A percentile compares a stretch with the other conserved stretches of the same genome.
phyloP scores from a whole-genome alignment of 2,329 filamentous ascomycete species.

The Ophiostoma fasciatum region DNA sequence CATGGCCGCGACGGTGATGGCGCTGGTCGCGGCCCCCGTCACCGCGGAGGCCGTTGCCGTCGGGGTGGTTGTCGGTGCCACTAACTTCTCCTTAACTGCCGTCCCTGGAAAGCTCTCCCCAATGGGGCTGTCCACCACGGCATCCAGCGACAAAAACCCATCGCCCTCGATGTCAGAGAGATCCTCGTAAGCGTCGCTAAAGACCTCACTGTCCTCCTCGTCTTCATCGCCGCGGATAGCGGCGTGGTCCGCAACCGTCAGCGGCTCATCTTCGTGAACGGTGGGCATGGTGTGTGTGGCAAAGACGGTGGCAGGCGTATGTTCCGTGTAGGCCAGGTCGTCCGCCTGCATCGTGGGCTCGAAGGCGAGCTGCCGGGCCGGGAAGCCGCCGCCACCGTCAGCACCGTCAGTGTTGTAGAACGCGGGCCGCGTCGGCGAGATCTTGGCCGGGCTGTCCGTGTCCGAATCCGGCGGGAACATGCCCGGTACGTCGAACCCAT shows the following conservation, averaged over 20 bases:
- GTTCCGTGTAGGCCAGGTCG: slow-evolving; percentile 8
- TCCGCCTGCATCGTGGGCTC: slow-evolving; percentile 13
- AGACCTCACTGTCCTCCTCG: slow-evolving; percentile 33
- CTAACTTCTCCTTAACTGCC: too few relatives aligned
- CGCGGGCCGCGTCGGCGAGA: neutral
- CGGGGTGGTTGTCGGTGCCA: too few relatives aligned
- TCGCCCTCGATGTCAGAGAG: slow-evolving; percentile 47
- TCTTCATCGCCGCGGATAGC: too few relatives aligned
- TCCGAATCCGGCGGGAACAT: slow-evolving; percentile 35
- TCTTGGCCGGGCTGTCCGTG: slow-evolving; percentile 12
- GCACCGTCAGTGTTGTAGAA: too few relatives aligned
- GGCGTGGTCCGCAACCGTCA: too few relatives aligned
- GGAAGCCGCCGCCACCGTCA: neutral
- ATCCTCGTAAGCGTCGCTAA: slow-evolving; percentile 67
- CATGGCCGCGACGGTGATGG: too few relatives aligned
- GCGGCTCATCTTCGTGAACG: slow-evolving; percentile 26
- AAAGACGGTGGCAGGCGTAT: slow-evolving; percentile 13
- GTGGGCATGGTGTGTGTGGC: slow-evolving; percentile 13
- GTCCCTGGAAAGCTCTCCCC: too few relatives aligned
- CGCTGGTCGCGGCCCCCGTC: too few relatives aligned
- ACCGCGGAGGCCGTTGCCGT: too few relatives aligned
- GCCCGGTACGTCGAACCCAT: slow-evolving; percentile 39
- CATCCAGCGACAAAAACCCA: slow-evolving; percentile 59
- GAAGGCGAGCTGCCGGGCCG: slow-evolving; percentile 9
- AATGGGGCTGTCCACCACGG: slow-evolving; percentile 48